These are phyloP conservation scores for Ceratocystis diversiconidia DNA, from an alignment of 2,329 filamentous ascomycete species.

Conservation along the genomic window DNA sequence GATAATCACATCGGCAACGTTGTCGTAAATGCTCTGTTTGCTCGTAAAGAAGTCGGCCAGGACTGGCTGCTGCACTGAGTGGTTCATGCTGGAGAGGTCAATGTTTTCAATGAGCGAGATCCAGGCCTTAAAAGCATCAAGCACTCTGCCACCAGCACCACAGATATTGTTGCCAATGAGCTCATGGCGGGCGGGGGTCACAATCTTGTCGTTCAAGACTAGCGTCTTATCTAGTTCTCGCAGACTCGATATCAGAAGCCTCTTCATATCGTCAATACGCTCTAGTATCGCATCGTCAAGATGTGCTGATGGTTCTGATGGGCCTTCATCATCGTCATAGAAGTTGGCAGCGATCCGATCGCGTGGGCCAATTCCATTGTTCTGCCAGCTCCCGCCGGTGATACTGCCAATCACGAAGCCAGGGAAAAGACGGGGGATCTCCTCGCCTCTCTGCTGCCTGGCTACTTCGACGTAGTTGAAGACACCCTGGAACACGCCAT, in stretches of 20 bases:
- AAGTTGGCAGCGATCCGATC: slow-evolving; percentile 71
- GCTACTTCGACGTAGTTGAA: slow-evolving; percentile 95
- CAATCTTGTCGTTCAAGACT: slow-evolving; percentile 61
- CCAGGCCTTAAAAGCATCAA: slow-evolving; percentile 85
- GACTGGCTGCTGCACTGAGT: slow-evolving; percentile 69
- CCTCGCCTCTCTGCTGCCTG: slow-evolving; percentile 79
- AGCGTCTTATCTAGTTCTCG: slow-evolving; percentile 78
- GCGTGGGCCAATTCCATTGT: slow-evolving; percentile 48
- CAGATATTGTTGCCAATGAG: slow-evolving; percentile 73
- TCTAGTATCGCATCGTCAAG: slow-evolving; percentile 69
- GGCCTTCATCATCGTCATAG: slow-evolving; percentile 65
- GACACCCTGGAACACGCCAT: slow-evolving; percentile 84
- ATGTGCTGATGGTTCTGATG: slow-evolving; percentile 54
- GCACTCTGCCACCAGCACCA: slow-evolving; percentile 58
- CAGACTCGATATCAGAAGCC: slow-evolving; percentile 71
- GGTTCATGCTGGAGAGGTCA: slow-evolving; percentile 66
- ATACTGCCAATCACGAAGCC: slow-evolving; percentile 82
- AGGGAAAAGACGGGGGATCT: slow-evolving; percentile 81
- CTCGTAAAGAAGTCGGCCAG: slow-evolving; percentile 75
- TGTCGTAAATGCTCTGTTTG: slow-evolving; percentile 89
- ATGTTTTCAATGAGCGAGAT: slow-evolving; percentile 82
- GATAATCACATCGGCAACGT: slow-evolving; percentile 75
- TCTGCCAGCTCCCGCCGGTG: slow-evolving; percentile 77
- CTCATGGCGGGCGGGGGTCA: slow-evolving; percentile 65
- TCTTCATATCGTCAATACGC: slow-evolving; percentile 71